A percentile compares a stretch with the other conserved stretches of the same genome.
These are phyloP conservation scores for Neofusicoccum sp. DNA, from an alignment of 2,329 filamentous ascomycete species.

Conservation along the genomic window DNA sequence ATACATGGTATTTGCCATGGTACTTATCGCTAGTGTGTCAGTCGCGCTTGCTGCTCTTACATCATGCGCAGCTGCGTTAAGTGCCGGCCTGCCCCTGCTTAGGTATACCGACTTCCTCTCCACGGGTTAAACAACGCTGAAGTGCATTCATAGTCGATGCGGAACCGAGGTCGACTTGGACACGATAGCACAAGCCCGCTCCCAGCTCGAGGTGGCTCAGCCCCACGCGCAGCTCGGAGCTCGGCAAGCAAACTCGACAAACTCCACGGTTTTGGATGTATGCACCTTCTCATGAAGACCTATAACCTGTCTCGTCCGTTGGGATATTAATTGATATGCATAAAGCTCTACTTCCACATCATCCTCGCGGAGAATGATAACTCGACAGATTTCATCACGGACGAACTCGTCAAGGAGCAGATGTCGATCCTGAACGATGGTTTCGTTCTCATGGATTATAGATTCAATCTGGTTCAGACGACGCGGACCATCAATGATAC, in stretches of 20 bases:
- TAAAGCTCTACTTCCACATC: background rate
- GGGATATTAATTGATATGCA: too few species aligned
- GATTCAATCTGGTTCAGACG: constrained; percentile 49
- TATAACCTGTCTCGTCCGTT: too few species aligned
- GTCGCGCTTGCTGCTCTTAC: background rate
- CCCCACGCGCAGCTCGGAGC: background rate
- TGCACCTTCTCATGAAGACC: background rate
- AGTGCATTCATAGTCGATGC: background rate
- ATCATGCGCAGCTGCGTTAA: background rate
- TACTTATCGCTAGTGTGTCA: background rate
- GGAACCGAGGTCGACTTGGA: background rate
- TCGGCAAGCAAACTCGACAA: background rate
- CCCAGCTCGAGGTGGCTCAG: background rate
- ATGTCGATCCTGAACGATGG: constrained; percentile 51
- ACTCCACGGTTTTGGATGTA: background rate
- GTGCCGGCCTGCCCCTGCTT: background rate
- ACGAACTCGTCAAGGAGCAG: constrained; percentile 38
- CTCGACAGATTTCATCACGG: background rate
- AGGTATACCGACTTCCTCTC: background rate
- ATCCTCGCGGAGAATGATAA: background rate
- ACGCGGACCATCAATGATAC: constrained; percentile 51
- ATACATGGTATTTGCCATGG: background rate
- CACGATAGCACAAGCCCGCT: background rate
- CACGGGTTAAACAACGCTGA: background rate
- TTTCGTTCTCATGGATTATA: constrained; percentile 48